Conservation (phyloP, 805 yeast genomes). For the Wickerhamiella bombiphila region DNA sequence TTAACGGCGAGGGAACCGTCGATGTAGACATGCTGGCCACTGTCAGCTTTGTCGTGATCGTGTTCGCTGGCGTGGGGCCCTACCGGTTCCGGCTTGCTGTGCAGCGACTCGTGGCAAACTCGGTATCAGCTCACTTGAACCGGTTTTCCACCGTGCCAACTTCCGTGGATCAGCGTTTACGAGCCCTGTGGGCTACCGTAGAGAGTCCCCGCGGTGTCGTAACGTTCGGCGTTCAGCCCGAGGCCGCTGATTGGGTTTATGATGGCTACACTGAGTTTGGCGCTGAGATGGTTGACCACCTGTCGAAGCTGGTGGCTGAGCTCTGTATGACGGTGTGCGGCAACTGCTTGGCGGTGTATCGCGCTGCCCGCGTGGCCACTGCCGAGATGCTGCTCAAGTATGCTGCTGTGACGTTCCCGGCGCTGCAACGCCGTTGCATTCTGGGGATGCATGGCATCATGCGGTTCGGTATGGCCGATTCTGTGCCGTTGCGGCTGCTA, state of each 20-base stretch:
- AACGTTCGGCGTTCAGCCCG: constrained; percentile 4
- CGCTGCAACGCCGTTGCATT: constrained; percentile 5
- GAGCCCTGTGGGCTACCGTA: constrained; percentile 3
- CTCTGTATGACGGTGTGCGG: constrained; percentile 3
- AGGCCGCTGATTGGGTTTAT: constrained; percentile 2
- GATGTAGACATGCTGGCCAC: background rate
- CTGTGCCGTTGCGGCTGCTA: background rate
- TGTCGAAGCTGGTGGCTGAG: constrained; percentile 3
- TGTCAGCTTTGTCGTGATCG: constrained; percentile 1
- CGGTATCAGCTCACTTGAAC: constrained; percentile 1
- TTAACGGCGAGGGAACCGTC: background rate
- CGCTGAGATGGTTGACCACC: constrained; percentile 2
- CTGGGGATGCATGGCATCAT: constrained; percentile 2
- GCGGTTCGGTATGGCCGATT: constrained; percentile 4
- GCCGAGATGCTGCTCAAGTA: constrained; percentile 1
- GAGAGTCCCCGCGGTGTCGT: constrained; percentile 1
- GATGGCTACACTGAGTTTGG: constrained; percentile 2
- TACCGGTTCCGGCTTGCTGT: constrained; percentile 2
- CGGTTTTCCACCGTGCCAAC: background rate
- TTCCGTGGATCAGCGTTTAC: constrained; percentile 1
- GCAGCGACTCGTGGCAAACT: constrained; percentile 1
- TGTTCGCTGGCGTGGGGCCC: constrained; percentile 3
- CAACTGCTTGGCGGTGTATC: constrained; percentile 1
- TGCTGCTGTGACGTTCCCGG: constrained; percentile 2
- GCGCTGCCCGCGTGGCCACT: background rate